phyloP scores from a whole-genome alignment of 352 stramenopile genomes.

The Globisporangium acanthophoron region DNA sequence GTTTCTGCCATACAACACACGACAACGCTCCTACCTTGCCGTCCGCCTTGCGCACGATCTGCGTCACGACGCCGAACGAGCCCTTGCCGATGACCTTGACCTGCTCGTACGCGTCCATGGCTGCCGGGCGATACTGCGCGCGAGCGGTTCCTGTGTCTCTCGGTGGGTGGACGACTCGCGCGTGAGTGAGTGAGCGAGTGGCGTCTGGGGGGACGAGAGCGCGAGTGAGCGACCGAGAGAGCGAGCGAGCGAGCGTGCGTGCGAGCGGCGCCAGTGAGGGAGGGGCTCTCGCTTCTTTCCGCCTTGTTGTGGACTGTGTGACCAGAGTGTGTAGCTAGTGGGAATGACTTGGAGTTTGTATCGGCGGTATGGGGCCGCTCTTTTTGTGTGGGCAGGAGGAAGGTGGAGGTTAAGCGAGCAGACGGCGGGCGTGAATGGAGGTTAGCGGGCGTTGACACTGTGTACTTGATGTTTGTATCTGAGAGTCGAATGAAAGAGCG shows the following conservation, averaged over 20 bases:
- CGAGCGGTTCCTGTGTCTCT: neutral
- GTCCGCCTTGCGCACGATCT: slow-evolving; percentile 87
- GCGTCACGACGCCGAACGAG: slow-evolving; percentile 89
- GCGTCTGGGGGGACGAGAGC: neutral
- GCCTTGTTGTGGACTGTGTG: neutral
- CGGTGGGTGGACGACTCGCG: neutral
- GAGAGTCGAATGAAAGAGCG: neutral
- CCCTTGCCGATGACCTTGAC: slow-evolving; percentile 89
- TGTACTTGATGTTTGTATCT: neutral
- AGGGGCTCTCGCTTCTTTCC: neutral
- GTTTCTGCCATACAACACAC: too few species aligned
- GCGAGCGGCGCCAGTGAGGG: neutral
- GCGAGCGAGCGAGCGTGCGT: slow-evolving; percentile 3
- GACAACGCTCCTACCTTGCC: slow-evolving; percentile 42
- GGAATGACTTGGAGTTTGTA: neutral
- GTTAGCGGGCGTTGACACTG: neutral
- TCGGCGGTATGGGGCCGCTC: neutral
- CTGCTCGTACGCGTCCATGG: slow-evolving; percentile 87
- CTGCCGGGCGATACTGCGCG: neutral
- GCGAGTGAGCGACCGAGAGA: slow-evolving; percentile 3
- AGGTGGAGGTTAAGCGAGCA: too few species aligned
- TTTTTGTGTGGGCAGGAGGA: neutral
- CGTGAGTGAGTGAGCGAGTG: neutral
- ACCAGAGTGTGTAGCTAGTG: neutral
- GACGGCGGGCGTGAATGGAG: too few species aligned